phyloP scores from a whole-genome alignment of 148 eudicot species.

The Amaranthus cruentus region DNA sequence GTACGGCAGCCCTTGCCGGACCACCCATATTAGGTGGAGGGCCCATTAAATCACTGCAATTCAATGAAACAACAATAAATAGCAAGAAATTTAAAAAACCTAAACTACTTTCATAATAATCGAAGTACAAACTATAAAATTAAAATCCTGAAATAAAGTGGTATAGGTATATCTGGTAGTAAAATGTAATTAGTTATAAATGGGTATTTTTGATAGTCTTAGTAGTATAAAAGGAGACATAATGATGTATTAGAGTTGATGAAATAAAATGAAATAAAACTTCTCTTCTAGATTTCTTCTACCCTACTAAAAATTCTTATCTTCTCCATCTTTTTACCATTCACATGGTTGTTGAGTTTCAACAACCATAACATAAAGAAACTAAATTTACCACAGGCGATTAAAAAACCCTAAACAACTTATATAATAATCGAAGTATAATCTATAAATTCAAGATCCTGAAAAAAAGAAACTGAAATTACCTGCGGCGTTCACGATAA shows the following conservation, averaged over 20 bases:
- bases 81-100: background rate
- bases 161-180: no score
- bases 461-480: background rate
- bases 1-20: conserved; percentile 44
- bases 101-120: background rate
- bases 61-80: background rate
- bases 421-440: background rate
- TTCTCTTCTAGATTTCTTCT: no score
- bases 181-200: no score
- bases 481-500: conserved; percentile 92
- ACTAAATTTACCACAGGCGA: no score
- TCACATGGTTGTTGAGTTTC: no score
- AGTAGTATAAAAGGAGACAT: no score
- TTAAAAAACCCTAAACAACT: background rate
- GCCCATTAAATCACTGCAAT: conserved; percentile 69
- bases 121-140: background rate
- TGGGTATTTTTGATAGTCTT: no score
- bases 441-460: background rate
- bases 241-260: no score
- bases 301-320: no score
- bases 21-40: conserved; percentile 43
- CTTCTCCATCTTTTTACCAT: no score
- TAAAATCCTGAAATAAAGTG: background rate
- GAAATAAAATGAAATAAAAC: no score
- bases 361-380: no score